Evolutionary conservation across 345 rosid species (phyloP), one percentile per base, ranked within the genome.

Genomic region (Eucalyptus marginata): DNA sequence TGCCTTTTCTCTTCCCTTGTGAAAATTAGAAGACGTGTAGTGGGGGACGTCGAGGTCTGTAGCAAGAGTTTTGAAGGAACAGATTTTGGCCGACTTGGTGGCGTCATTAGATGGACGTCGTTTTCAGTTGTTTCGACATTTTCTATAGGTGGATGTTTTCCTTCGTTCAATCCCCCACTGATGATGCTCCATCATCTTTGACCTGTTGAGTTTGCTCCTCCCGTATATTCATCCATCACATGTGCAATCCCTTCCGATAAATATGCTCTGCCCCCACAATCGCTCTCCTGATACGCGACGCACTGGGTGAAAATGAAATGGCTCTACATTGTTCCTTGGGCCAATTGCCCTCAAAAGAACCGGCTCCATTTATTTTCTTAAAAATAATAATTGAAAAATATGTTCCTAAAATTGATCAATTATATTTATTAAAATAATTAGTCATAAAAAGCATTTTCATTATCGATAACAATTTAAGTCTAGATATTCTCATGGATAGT

Each of bases 81-180:
- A 58, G n/a, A 25, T 25, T 58, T 58, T 18, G 58, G 58, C 0
- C 58, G 58, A 52, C 58, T 52, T 1, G 10, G 58, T 18, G 58
- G 58, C 58, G 58, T 0, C 58, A 52, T 52, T 0, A 18, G 58
- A 52, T 0, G 13, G 1, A 24, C 62, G 62, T 56, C 29, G 29
- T 56, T 56, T 58, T 58, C 64, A 58, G 58, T 52, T 18, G 58
- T 52, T 52, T 18, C 58, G 58, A 52, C 58, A 52, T 52, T 52
- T 52, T 52, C 58, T 52, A 52, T 18, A 18, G 58, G 24, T 18
- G 58, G 56, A 4, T 7, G 56, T 52, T 52, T 52, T 52, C 56
- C 56, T 52, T 52, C 2, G 24, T 52, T 52, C 56, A 52, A 52
- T 52, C 62, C 62, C 29, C 13, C 27, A 54, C 29, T 56, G 62